Evolutionary conservation across 345 rosid species (phyloP).

Genomic region (Brassica rapa): DNA sequence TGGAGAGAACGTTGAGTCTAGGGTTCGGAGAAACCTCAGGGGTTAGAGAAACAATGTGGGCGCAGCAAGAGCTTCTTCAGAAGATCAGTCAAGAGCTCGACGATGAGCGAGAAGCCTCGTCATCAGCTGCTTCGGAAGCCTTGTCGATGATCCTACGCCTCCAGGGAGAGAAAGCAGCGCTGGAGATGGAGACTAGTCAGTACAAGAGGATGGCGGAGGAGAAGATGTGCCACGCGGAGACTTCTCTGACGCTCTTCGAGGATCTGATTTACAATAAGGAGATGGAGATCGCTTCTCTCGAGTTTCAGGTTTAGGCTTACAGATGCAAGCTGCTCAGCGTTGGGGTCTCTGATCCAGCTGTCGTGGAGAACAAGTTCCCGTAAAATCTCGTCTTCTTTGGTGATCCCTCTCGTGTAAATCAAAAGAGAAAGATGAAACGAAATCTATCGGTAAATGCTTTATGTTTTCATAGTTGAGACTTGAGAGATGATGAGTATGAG

Average conservation of each 20-base stretch:
- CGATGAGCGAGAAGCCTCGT: conserved; percentile 80
- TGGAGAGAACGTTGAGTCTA: conserved; percentile 42
- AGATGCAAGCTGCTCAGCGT: conserved; percentile 65
- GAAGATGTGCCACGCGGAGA: conserved; percentile 76
- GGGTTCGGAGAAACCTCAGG: conserved; percentile 44
- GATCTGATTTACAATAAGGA: conserved; percentile 76
- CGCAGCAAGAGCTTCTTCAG: conserved; percentile 84
- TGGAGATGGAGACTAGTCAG: conserved; percentile 87
- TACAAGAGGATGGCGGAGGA: conserved; percentile 88
- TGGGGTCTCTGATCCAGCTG: conserved; percentile 62
- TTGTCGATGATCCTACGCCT: conserved; percentile 81
- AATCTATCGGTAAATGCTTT: conserved; percentile 34
- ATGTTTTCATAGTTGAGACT: not conserved
- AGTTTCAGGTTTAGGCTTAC: conserved; percentile 78
- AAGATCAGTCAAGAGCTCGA: conserved; percentile 66
- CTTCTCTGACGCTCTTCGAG: conserved; percentile 62
- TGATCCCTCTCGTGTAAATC: conserved; percentile 8
- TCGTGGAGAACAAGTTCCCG: conserved; percentile 45
- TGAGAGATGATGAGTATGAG: not conserved
- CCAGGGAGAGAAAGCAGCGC: conserved; percentile 76
- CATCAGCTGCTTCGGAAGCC: conserved; percentile 77
- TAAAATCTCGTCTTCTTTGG: conserved; percentile 49
- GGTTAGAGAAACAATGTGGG: conserved; percentile 58
- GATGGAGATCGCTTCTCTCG: conserved; percentile 84
- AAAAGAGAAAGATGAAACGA: conserved; percentile 25